These are phyloP conservation scores for Nothophoma quercina DNA, from an alignment of 2,329 filamentous ascomycete species.

Conservation along the genomic window DNA sequence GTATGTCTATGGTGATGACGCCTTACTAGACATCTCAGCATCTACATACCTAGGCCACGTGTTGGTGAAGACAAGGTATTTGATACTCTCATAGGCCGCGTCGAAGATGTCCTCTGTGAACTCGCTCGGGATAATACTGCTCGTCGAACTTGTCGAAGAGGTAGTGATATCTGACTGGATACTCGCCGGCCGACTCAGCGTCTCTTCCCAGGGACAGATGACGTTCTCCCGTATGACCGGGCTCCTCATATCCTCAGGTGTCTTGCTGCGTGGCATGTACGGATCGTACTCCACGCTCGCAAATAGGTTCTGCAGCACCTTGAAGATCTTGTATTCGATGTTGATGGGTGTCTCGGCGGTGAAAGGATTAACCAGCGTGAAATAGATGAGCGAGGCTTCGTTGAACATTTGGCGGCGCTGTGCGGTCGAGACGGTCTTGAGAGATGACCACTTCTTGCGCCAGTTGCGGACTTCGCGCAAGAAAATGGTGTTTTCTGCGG, in stretches of 20 bases:
- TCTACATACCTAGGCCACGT: slow-evolving; percentile 49
- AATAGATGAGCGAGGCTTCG: slow-evolving; percentile 49
- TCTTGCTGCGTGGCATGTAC: slow-evolving; percentile 39
- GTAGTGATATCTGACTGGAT: slow-evolving; percentile 37
- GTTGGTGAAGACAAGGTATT: slow-evolving; percentile 50
- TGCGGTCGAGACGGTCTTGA: slow-evolving; percentile 36
- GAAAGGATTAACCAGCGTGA: slow-evolving; percentile 49
- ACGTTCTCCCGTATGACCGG: slow-evolving; percentile 42
- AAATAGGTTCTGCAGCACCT: slow-evolving; percentile 41
- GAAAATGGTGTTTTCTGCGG: slow-evolving; percentile 49
- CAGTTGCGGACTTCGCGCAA: slow-evolving; percentile 50
- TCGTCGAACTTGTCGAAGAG: slow-evolving; percentile 32
- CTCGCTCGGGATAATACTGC: slow-evolving; percentile 43
- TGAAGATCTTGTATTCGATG: slow-evolving; percentile 51
- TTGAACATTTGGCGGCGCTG: slow-evolving; percentile 48
- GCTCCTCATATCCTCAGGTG: slow-evolving; percentile 33
- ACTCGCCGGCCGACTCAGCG: slow-evolving; percentile 42
- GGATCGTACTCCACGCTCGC: slow-evolving; percentile 46
- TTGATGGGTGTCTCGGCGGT: slow-evolving; percentile 49
- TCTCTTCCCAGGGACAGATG: slow-evolving; percentile 49
- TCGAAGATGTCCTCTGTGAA: slow-evolving; percentile 47
- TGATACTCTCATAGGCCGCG: slow-evolving; percentile 48
- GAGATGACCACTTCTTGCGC: slow-evolving; percentile 43
- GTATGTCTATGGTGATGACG: slow-evolving; percentile 21
- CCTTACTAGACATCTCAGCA: slow-evolving; percentile 37